Percentiles rank a stretch among this genome's conserved stretches.
Evolutionary conservation across 331 rosid species (phyloP).

Genomic region (Acacia pycnantha): DNA sequence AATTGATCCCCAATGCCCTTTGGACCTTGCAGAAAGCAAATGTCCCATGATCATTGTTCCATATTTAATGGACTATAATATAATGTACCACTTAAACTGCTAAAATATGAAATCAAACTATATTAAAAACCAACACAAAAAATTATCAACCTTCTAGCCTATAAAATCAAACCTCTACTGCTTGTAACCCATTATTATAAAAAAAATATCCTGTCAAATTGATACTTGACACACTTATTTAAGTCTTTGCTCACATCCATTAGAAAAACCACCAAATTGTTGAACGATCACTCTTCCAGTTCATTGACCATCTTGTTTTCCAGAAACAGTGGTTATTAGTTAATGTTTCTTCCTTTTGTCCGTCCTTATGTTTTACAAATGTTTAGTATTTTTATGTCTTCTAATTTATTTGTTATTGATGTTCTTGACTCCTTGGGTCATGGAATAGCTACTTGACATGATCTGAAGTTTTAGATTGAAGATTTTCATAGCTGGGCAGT

Average conservation of each 20-base stretch:
- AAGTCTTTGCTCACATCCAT: neutral
- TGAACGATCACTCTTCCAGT: neutral
- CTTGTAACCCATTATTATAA: neutral
- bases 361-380: neutral
- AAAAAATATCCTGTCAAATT: neutral
- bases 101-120: no score
- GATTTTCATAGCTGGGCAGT: no score
- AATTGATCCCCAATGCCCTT: no score
- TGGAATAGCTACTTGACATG: no score
- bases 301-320: neutral
- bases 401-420: neutral
- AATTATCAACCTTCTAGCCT: no score
- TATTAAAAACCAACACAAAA: no score
- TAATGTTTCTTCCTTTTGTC: neutral
- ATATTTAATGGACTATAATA: no score
- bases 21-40: no score
- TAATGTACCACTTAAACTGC: no score
- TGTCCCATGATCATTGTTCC: no score
- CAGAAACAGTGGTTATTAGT: neutral
- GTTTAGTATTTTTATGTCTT: neutral
- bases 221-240: no score
- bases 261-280: neutral
- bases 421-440: neutral
- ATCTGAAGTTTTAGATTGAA: no score
- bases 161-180: neutral